Evolutionary conservation across 768 basidiomycete species (phyloP), one percentile per base, ranked within the genome.

Genomic region (Pleurotus tuoliensis): DNA sequence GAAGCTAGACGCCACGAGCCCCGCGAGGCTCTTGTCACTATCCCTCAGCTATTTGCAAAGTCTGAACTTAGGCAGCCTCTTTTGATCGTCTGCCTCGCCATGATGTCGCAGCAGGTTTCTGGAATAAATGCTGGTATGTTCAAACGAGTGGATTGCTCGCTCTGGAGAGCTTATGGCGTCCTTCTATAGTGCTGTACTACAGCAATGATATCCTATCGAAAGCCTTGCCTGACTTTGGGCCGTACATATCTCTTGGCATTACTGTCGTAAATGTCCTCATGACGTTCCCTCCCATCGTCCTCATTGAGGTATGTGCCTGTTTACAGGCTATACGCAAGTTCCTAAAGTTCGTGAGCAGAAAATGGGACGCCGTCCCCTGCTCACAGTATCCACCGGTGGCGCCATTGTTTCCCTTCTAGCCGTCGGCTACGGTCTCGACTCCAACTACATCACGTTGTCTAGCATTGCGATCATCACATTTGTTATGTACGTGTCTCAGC

Each of bases 171-270:
- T 20, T 25, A 27, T 57, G 25, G 24, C 66, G 11, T 9, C 27
- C n/a, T 45, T 13, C n/a, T 16, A 12, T 34, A 87, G 94, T 96
- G 24, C 77, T 96, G 55, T 96, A 94, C 69, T 96, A 95, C 72
- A 92, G 89, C 71, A 94, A 92, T 62, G 82, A 86, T 47, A 97
- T 97, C 61, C 80, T 97, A 22, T 82, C 86, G 22, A 88, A 82
- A 57, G 80, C 92, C 2, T 74, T 97, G 55, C 92, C 94, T 13
- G 80, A 88, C 15, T 68, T 86, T 20, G 94, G 90, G 0, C 83
- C 91, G 16, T 88, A 91, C 62, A 81, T 95, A 16, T 94, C 93
- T 1, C 70, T 97, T 2, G 88, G 86, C 15, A 90, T 96, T 50
- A 89, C 93, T 0, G 65, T 92, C 30, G 84, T 95, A 58, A 97